Evolutionary conservation across 306 rosid genomes (phyloP).

Genomic region (Hippophae gyantsensis): DNA sequence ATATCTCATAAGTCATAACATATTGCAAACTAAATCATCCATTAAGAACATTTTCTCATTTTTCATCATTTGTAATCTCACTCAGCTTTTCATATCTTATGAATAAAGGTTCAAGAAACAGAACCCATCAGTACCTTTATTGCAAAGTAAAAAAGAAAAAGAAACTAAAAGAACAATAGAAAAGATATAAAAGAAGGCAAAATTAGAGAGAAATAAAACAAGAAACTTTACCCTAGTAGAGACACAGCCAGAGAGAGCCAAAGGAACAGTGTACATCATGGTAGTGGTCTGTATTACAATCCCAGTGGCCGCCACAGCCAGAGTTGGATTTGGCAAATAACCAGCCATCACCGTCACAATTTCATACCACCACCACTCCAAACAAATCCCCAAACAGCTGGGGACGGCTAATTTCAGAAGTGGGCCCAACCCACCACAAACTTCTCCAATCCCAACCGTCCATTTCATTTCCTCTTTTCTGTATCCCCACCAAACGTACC

Average conservation of each 20-base stretch:
- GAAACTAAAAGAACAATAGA: neutral
- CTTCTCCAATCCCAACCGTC: conserved; percentile 31
- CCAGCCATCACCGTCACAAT: conserved; percentile 87
- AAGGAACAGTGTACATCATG: conserved; percentile 94
- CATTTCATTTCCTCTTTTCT: conserved; percentile 31
- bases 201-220: neutral
- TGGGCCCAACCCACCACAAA: conserved; percentile 43
- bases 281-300: conserved; percentile 88
- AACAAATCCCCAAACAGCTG: conserved; percentile 78
- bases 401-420: conserved; percentile 70
- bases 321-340: conserved; percentile 55
- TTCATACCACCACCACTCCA: conserved; percentile 99
- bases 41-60: too few relatives aligned
- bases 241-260: conserved; percentile 97
- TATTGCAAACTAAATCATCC: too few relatives aligned
- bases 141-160: neutral
- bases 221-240: conserved; percentile 61
- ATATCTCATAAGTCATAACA: too few relatives aligned
- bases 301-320: conserved; percentile 93
- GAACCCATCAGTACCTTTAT: neutral
- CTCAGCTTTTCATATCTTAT: too few relatives aligned
- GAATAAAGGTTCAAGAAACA: neutral
- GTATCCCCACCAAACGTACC: conserved; percentile 42
- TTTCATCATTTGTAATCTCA: too few relatives aligned
- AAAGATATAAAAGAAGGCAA: neutral